Evolutionary conservation across 495 filamentous ascomycete species (phyloP), one percentile per base, ranked within the genome.

Genomic region (Penicillium ochrochloron): DNA sequence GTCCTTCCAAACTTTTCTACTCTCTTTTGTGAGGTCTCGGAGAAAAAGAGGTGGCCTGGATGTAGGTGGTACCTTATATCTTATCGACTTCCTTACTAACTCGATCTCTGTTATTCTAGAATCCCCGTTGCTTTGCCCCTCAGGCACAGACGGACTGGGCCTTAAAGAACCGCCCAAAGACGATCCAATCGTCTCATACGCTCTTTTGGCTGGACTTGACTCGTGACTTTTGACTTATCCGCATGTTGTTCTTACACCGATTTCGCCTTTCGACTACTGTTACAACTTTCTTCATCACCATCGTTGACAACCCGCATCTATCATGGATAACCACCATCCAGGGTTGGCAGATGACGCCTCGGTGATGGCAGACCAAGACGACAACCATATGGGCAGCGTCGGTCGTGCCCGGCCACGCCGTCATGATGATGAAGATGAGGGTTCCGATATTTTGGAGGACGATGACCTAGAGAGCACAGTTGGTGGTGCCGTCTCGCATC

Each of bases 401-500:
- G 81, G 86, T 61, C 81, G 83, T 42, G 73, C 89, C 75, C 82
- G 90, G 73, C 80, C 91, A 83, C 75, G 95, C 82, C 78, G 91
- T 82, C 80, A 89, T 64, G 90, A 93, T 70, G 86, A 89, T 61
- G 94, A 97, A 67, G 94, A 97, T 70, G 93, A 97, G 62, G 88
- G 85, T 52, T 91, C 91, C 29, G 92, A 96, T 70, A 84, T 85
- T 58, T 90, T 90, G 63, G 92, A 93, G 53, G 93, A 97, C 66
- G 95, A 98, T 65, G 95, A 98, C 73, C 83, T 90, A 62, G 92
- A 97, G 78, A 97, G 94, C 70, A 83, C 96, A 70, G 89, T 90
- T n/a, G 97, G 93, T 74, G 88, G 91, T 51, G 88, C 91, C 4
- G 85, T 93, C 39, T 90, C 89, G 60, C 90, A 90, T 70, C 82